Base-by-base conservation (phyloP, 2,329 filamentous ascomycete species). In the Gaeumannomyces tritici region DNA sequence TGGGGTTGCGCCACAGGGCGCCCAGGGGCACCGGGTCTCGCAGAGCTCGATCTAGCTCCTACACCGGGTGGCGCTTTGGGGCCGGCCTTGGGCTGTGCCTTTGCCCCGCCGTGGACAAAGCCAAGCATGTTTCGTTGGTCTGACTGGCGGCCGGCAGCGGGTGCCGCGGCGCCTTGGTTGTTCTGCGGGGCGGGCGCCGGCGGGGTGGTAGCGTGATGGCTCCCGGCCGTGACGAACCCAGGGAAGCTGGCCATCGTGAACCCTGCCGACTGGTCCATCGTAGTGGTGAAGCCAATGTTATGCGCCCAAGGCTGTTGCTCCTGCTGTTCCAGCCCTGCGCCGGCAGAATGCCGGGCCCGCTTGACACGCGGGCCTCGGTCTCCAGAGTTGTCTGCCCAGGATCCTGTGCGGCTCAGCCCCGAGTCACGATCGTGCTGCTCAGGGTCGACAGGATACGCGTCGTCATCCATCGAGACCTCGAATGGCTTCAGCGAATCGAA, bases 391-490 rank as follows among this genome's bases (percentile, higher is more conserved):
- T 51, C 42, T n/a, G 42, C 21, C 42, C 42, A 51, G 5, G 42
- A 51, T 61, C 35, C 62, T 60, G 64, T 60, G 56, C 60, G 51
- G 60, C 27, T 66, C 62, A 71, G 65, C 63, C 73, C 70, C 28
- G 68, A 68, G 55, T 21, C 42, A 7, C 42, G 42, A 7, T 69
- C 68, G 60, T 77, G 65, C 21, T 77, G 73, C 27, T 81, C 78
- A 5, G 88, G 89, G 59, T 88, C 85, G 3, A 84, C 68, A 0
- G 90, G 88, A 75, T 87, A 91, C 13, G 81, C 70, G 65, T 89
- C 83, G 70, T 95, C 91, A 68, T 90, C 85, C 0, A 79, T 76
- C 56, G 76, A 80, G 63, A 81, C 82, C 73, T 87, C 80, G 27
- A 74, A 70, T 0, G 82, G 79, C 55, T 86, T 75, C 7, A 61